Conservation (phyloP, 2,329 filamentous ascomycete species). For the Venturiaceae sp. region DNA sequence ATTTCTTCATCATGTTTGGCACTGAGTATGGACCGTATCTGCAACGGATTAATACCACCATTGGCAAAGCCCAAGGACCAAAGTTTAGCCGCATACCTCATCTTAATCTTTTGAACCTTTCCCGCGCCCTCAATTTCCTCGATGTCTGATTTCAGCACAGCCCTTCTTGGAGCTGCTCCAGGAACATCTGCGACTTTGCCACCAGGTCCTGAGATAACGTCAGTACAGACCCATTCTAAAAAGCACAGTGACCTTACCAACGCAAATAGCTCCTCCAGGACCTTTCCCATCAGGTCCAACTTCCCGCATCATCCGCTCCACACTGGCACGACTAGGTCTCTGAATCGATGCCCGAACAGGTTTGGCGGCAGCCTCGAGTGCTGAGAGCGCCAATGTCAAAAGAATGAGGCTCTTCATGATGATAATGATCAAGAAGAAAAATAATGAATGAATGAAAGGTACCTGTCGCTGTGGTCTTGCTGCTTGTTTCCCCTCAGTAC, state of each 20-base stretch:
- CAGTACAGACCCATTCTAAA: neutral
- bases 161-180: neutral
- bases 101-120: neutral
- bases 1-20: constrained; percentile 6
- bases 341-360: neutral
- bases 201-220: neutral
- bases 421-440: neutral
- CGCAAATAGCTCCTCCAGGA: neutral
- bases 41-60: neutral
- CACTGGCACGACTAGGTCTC: neutral
- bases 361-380: neutral
- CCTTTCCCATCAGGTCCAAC: neutral
- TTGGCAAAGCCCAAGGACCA: neutral
- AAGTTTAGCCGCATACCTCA: neutral
- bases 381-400: neutral
- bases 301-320: neutral
- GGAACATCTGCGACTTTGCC: constrained; percentile 6
- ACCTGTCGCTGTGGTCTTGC: neutral
- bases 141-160: neutral
- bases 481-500: neutral
- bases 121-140: neutral
- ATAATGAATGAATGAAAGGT: neutral
- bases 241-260: neutral
- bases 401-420: neutral
- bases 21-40: constrained; percentile 9